Percentiles rank a stretch among this genome's conserved stretches.
These are phyloP conservation scores for Adenanthera pavonina DNA, from an alignment of 306 rosid species.

Conservation along the genomic window DNA sequence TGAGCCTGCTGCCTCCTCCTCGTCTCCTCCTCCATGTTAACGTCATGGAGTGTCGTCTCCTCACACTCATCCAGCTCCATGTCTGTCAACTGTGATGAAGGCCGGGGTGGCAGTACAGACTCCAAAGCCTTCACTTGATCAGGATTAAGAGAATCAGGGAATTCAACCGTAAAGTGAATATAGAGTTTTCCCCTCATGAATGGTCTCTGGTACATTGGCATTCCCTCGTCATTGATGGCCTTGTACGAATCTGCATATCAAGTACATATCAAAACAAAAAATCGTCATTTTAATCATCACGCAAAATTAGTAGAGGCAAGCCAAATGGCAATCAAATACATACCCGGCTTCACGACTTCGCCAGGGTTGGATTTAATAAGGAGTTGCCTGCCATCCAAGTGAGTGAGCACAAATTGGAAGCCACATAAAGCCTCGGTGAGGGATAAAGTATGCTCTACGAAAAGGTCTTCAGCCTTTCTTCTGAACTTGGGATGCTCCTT, in stretches of 20 bases:
- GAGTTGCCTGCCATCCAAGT: constrained; percentile 87
- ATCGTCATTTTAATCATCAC: not conserved
- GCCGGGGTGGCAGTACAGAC: constrained; percentile 69
- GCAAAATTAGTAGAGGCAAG: not conserved
- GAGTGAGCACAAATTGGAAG: constrained; percentile 79
- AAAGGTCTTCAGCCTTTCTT: constrained; percentile 83
- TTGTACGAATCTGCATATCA: constrained; percentile 72
- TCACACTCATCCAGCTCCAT: constrained; percentile 97
- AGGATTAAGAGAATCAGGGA: constrained; percentile 68
- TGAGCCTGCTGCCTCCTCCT: constrained; percentile 76
- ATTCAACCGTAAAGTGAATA: constrained; percentile 84
- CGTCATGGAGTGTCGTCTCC: constrained; percentile 88
- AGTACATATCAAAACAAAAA: not conserved
- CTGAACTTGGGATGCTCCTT: constrained; percentile 90
- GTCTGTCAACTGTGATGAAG: constrained; percentile 63
- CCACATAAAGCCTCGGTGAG: constrained; percentile 94
- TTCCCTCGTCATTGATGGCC: constrained; percentile 91
- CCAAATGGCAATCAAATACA: constrained; percentile 15
- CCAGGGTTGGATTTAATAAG: constrained; percentile 92
- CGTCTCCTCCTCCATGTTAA: constrained; percentile 85
- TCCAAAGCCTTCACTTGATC: constrained; percentile 74
- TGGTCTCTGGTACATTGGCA: constrained; percentile 90
- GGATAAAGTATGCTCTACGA: constrained; percentile 77
- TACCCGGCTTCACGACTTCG: constrained; percentile 94
- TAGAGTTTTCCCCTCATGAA: constrained; percentile 95